Percentiles rank a stretch among this genome's conserved stretches.
These are phyloP conservation scores for Chaetothyriales sp. DNA, from an alignment of 2,329 filamentous ascomycete genomes.

Conservation along the genomic window DNA sequence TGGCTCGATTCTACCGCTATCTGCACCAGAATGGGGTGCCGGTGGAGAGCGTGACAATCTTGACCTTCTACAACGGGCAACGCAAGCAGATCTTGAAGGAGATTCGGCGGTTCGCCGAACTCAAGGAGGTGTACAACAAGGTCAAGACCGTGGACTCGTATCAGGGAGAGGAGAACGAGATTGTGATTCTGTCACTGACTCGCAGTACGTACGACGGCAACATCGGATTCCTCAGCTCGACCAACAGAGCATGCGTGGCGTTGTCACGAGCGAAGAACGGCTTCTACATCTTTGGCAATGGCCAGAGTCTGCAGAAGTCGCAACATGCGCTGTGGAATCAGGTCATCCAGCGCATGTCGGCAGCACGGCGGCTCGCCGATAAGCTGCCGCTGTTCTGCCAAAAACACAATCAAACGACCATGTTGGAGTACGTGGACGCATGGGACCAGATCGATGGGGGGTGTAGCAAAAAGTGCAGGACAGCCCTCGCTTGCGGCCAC, in stretches of 20 bases:
- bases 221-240: constrained; percentile 62
- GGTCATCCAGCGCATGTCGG: constrained; percentile 32
- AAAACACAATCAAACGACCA: constrained; percentile 42
- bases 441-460: constrained; percentile 43
- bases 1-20: constrained; percentile 58
- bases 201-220: constrained; percentile 46
- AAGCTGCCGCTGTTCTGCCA: constrained; percentile 50
- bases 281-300: constrained; percentile 76
- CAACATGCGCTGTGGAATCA: constrained; percentile 39
- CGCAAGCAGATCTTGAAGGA: constrained; percentile 47
- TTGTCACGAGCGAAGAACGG: constrained; percentile 60
- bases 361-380: constrained; percentile 30
- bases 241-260: constrained; percentile 50
- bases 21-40: constrained; percentile 54
- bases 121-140: constrained; percentile 37
- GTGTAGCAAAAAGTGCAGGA: constrained; percentile 36
- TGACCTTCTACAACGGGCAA: constrained; percentile 85
- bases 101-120: constrained; percentile 29
- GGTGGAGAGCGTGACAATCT: constrained; percentile 53
- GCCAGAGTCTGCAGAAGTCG: constrained; percentile 34
- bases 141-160: constrained; percentile 79
- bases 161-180: constrained; percentile 80
- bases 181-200: constrained; percentile 68
- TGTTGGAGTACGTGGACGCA: constrained; percentile 25
- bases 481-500: constrained; percentile 38